A percentile compares a stretch with the other conserved stretches of the same genome.
These are phyloP conservation scores for Leishmania amazonensis DNA, from an alignment of 208 protist genomes.

Conservation along the genomic window DNA sequence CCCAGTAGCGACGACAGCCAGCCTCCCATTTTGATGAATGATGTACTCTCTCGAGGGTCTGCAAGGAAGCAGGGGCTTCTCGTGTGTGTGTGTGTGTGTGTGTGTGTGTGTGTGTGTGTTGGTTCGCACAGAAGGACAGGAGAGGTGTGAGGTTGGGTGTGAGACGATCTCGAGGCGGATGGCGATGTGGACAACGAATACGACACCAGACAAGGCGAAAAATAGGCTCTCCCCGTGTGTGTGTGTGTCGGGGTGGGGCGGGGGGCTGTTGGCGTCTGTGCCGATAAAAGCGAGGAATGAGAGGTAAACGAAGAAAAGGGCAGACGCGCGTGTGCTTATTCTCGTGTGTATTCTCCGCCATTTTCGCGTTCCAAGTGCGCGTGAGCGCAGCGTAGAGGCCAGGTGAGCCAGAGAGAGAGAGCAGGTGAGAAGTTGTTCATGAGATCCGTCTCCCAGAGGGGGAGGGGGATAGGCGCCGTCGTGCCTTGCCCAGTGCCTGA, in stretches of 20 bases:
- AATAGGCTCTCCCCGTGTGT: not conserved
- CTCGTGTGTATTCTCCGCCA: not conserved
- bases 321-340: not conserved
- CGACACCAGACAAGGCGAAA: not conserved
- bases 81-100: not conserved
- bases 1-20: conserved; percentile 88
- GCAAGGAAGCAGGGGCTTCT: not conserved
- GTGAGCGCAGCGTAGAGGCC: not conserved
- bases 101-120: not conserved
- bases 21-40: conserved; percentile 35
- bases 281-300: not conserved
- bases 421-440: too few species aligned
- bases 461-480: not conserved
- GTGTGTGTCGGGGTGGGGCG: too few species aligned
- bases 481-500: not conserved
- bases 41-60: not conserved
- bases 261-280: not conserved
- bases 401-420: not conserved
- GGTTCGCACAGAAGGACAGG: not conserved
- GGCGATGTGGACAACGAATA: not conserved
- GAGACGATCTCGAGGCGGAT: not conserved
- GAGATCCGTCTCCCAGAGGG: not conserved
- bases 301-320: not conserved
- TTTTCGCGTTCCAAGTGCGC: not conserved
- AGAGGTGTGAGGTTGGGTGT: not conserved